Evolutionary conservation across 1,139 yeast genomes (phyloP).

Genomic region (Lodderomyces beijingensis): DNA sequence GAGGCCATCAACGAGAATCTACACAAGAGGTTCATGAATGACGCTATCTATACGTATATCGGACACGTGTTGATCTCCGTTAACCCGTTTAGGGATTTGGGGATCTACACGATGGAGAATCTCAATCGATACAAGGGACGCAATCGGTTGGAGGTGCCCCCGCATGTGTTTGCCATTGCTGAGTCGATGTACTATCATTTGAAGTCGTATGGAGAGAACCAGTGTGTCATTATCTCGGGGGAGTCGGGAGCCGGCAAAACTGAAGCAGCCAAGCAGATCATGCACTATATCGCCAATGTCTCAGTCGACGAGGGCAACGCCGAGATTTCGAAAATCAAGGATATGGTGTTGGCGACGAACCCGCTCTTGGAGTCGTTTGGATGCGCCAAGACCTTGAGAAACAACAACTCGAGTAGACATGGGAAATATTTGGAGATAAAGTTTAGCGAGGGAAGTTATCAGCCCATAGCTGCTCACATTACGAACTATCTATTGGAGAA

Average conservation of each 20-base stretch:
- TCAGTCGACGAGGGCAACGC: constrained; percentile 40
- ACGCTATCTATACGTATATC: constrained; percentile 82
- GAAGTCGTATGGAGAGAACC: constrained; percentile 91
- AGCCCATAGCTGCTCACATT: constrained; percentile 93
- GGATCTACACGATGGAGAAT: constrained; percentile 81
- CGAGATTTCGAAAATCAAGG: constrained; percentile 79
- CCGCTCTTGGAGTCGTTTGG: constrained; percentile 96
- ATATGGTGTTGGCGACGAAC: constrained; percentile 96
- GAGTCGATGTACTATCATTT: constrained; percentile 95
- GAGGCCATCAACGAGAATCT: constrained; percentile 91
- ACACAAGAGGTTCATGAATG: constrained; percentile 83
- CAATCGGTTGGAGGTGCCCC: constrained; percentile 95
- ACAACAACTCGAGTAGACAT: constrained; percentile 94
- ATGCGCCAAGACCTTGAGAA: constrained; percentile 95
- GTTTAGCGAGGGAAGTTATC: constrained; percentile 68
- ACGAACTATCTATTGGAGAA: constrained; percentile 93
- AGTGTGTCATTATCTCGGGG: constrained; percentile 97
- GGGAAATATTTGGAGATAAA: constrained; percentile 94
- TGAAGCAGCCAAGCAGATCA: constrained; percentile 96
- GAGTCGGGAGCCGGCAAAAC: constrained; percentile 99
- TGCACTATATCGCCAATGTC: constrained; percentile 96
- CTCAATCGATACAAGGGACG: constrained; percentile 81
- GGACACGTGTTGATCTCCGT: constrained; percentile 91
- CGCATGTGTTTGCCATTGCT: constrained; percentile 97
- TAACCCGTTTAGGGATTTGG: constrained; percentile 94